These are phyloP conservation scores for Verruconis gallopava DNA, from an alignment of 2,329 filamentous ascomycete genomes.

Conservation along the genomic window DNA sequence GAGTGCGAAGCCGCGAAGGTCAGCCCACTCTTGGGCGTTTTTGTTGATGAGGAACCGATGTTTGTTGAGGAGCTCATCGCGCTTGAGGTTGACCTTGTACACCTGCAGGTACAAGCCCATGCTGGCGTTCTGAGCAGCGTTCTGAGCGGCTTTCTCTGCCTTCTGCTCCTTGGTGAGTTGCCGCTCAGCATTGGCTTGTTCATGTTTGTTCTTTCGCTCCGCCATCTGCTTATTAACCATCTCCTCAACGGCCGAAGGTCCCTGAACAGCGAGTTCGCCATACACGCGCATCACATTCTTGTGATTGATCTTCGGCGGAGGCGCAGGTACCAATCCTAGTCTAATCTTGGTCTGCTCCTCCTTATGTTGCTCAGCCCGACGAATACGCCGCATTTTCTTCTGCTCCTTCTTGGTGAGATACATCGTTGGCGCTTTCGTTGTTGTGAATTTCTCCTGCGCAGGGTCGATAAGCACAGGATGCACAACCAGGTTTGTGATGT, in stretches of 20 bases:
- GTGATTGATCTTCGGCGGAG: constrained; percentile 92
- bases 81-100: constrained; percentile 52
- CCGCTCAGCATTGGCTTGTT: constrained; percentile 66
- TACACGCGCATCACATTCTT: constrained; percentile 95
- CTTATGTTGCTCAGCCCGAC: constrained; percentile 84
- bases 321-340: constrained; percentile 76
- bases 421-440: constrained; percentile 67
- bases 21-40: constrained; percentile 73
- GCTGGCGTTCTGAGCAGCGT: constrained; percentile 78
- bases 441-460: constrained; percentile 73
- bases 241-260: constrained; percentile 92
- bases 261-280: constrained; percentile 84
- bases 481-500: constrained; percentile 83
- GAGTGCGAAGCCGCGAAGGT: constrained; percentile 78
- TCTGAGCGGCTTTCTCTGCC: constrained; percentile 65
- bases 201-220: constrained; percentile 68
- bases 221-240: constrained; percentile 87
- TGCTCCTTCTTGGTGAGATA: constrained; percentile 85
- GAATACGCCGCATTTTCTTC: constrained; percentile 77
- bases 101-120: constrained; percentile 79
- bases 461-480: constrained; percentile 85
- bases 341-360: constrained; percentile 95
- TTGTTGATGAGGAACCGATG: constrained; percentile 87
- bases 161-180: constrained; percentile 81
- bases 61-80: constrained; percentile 77